phyloP scores from a whole-genome alignment of 306 rosid species.

The Cicer bijugum region DNA sequence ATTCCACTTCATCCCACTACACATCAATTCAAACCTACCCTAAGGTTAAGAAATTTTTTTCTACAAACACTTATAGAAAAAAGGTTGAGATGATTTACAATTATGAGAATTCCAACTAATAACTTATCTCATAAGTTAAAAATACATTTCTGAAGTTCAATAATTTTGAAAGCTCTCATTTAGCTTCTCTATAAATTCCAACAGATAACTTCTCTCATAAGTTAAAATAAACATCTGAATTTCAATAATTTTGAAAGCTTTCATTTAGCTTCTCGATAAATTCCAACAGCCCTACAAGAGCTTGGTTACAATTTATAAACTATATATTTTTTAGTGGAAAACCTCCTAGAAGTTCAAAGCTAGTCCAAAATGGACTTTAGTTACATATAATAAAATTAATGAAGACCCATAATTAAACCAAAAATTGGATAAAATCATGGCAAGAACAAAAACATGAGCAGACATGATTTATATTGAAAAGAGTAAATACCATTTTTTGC shows the following conservation, averaged over 20 bases:
- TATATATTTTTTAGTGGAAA: neutral
- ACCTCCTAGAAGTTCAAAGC: neutral
- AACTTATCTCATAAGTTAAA: neutral
- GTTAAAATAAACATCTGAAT: neutral
- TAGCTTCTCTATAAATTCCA: neutral
- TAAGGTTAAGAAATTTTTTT: neutral
- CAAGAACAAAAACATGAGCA: constrained; percentile 3
- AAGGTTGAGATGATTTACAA: neutral
- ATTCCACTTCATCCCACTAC: constrained; percentile 1
- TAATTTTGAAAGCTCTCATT: neutral
- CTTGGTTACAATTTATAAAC: neutral
- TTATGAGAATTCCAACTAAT: neutral
- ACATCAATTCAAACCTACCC: neutral
- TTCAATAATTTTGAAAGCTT: neutral
- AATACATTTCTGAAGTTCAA: neutral
- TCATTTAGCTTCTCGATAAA: neutral
- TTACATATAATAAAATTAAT: neutral
- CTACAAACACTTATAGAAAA: neutral
- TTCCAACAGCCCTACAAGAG: neutral
- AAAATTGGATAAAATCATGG: constrained; percentile 1
- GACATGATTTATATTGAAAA: neutral
- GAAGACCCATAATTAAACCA: neutral
- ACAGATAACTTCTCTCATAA: neutral
- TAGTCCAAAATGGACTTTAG: neutral
- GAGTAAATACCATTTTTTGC: constrained; percentile 73